Conservation (phyloP, 73 alveolate species). For the Tetrahymena elliotti region DNA sequence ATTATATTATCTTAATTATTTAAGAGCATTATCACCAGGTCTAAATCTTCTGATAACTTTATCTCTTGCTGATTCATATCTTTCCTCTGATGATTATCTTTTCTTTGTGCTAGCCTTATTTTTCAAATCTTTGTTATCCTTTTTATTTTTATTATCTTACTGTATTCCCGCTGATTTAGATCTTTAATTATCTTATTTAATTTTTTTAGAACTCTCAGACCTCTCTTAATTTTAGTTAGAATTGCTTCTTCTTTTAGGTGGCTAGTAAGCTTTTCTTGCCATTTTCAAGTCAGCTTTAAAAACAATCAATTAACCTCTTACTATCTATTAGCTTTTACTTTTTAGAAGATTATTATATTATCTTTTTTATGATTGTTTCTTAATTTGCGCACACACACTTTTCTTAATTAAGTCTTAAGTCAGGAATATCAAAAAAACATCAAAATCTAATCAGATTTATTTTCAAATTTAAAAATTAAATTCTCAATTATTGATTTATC, state of each 20-base stretch:
- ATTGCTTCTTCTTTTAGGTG: neutral
- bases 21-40: constrained; percentile 40
- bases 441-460: neutral
- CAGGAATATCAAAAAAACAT: neutral
- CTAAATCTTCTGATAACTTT: constrained; percentile 24
- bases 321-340: neutral
- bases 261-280: neutral
- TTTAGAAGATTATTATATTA: too few species aligned
- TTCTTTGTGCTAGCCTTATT: constrained; percentile 18
- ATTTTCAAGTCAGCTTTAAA: neutral
- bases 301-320: neutral
- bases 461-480: neutral
- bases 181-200: neutral
- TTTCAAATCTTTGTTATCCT: neutral
- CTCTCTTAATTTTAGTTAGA: neutral
- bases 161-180: neutral
- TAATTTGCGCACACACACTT: neutral
- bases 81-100: constrained; percentile 29
- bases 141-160: neutral
- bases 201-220: neutral
- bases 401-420: neutral
- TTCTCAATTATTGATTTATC: neutral
- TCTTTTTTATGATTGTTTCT: neutral
- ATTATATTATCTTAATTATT: constrained; percentile 36
- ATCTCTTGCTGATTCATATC: constrained; percentile 1